Evolutionary conservation across 2,329 filamentous ascomycete genomes (phyloP).

Genomic region (Alternaria consortialis): DNA sequence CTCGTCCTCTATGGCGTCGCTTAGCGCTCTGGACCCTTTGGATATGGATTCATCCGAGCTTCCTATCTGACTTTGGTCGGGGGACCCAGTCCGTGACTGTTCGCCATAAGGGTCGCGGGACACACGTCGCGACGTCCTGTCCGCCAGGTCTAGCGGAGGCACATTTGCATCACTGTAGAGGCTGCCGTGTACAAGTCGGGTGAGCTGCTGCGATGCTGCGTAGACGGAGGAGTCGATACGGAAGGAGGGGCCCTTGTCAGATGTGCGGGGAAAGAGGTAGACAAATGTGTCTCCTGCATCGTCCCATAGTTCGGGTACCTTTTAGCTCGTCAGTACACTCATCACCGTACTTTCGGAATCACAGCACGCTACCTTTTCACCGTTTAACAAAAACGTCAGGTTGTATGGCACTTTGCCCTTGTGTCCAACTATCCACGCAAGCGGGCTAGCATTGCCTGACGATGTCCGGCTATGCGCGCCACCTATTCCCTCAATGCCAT

Average conservation of each 20-base stretch:
- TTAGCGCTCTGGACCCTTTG: constrained; percentile 59
- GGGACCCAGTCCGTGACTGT: constrained; percentile 48
- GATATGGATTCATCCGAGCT: constrained; percentile 59
- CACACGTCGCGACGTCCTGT: constrained; percentile 32
- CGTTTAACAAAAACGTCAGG: constrained; percentile 59
- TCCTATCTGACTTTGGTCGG: constrained; percentile 43
- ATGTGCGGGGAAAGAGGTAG: constrained; percentile 68
- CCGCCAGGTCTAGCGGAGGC: constrained; percentile 30
- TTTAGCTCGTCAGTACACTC: constrained; percentile 21
- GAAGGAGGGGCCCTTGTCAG: constrained; percentile 67
- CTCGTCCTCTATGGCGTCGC: constrained; percentile 59
- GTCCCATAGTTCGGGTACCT: constrained; percentile 70
- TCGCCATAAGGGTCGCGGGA: constrained; percentile 28
- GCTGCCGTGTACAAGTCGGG: constrained; percentile 64
- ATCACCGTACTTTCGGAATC: constrained; percentile 10
- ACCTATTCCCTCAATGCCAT: constrained; percentile 14
- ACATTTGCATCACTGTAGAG: constrained; percentile 52
- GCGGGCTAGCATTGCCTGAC: constrained; percentile 32
- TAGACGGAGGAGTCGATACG: constrained; percentile 68
- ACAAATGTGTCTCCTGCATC: constrained; percentile 69
- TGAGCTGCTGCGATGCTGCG: constrained; percentile 64
- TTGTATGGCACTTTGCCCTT: constrained; percentile 66
- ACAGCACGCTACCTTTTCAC: constrained; percentile 57
- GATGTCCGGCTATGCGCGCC: constrained; percentile 31
- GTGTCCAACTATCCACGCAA: constrained; percentile 68